These are phyloP conservation scores for Candida glaebosa DNA, from an alignment of 805 yeast genomes.

Conservation along the genomic window DNA sequence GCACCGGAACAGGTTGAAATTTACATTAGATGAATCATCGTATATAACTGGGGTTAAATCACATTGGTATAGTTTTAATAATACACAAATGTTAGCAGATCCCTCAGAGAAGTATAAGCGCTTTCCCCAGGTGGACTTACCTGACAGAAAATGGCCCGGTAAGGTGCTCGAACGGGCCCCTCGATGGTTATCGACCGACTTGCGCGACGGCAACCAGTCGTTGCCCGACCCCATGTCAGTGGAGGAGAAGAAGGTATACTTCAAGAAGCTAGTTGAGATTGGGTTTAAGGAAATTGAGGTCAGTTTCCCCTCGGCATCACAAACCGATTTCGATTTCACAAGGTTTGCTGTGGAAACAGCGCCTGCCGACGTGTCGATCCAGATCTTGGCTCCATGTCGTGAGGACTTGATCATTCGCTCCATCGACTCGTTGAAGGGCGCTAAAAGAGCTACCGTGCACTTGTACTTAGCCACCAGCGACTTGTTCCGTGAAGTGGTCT, in stretches of 20 bases:
- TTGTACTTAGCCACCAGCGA: slow-evolving; percentile 75
- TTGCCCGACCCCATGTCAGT: slow-evolving; percentile 85
- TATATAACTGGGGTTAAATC: background rate
- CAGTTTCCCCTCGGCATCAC: slow-evolving; percentile 78
- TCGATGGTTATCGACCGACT: slow-evolving; percentile 79
- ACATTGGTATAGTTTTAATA: background rate
- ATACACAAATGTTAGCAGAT: slow-evolving; percentile 42
- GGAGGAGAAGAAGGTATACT: slow-evolving; percentile 70
- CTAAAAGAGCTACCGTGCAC: slow-evolving; percentile 72
- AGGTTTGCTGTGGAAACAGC: slow-evolving; percentile 68
- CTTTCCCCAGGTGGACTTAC: slow-evolving; percentile 53
- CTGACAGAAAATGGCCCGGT: slow-evolving; percentile 70
- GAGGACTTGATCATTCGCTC: slow-evolving; percentile 70
- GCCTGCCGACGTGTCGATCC: slow-evolving; percentile 74
- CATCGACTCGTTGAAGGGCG: slow-evolving; percentile 68
- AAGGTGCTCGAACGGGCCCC: slow-evolving; percentile 60
- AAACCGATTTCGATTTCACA: slow-evolving; percentile 77
- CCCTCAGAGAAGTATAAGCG: slow-evolving; percentile 62
- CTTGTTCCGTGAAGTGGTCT: slow-evolving; percentile 69
- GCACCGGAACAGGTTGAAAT: background rate
- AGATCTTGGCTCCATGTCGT: slow-evolving; percentile 74
- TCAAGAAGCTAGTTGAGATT: slow-evolving; percentile 61
- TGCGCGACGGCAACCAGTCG: slow-evolving; percentile 82
- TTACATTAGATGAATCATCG: background rate
- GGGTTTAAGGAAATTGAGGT: slow-evolving; percentile 86